Base-by-base conservation (phyloP, 2,329 filamentous ascomycete species). In the Cadophora gregata region DNA sequence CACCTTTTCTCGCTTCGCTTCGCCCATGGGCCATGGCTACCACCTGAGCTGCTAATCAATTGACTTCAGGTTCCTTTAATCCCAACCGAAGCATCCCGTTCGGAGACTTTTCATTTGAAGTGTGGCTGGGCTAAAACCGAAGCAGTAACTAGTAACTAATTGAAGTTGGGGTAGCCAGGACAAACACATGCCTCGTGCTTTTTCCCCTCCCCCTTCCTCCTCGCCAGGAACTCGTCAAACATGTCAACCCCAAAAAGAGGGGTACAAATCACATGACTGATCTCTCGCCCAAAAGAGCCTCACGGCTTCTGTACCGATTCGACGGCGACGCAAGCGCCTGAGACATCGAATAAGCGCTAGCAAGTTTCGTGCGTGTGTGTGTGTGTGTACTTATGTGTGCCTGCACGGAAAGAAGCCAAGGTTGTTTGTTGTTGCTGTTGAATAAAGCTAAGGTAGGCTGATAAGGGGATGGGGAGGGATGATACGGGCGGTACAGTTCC, bases 291-390 rank as follows among this genome's bases (percentile, higher is more conserved):
- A 56, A 36, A 56, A 58, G 53, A 58, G 53, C 53, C 53, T 45
- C 56, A 45, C 56, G 56, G 56, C 56, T 59, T 59, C 56, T 16
- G 21, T 45, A 59, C 36, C 36, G 56, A 59, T 59, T 42, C 38
- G 38, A 42, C 38, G 38, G 14, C 38, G 10, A 12, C 19, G 38
- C 38, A 42, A 16, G 19, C 38, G 38, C 38, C 31, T 58, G 53
- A 58, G 53, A 58, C 53, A 36, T 58, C n/a, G 31, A 36, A 19
- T 38, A 58, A 58, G 53, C 53, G 29, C 53, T 58, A 58, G 21
- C 31, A 42, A 36, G 38, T 42, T 42, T 7, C 24, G 29, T 53
- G 36, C 53, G 53, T 58, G 31, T 58, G 53, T n/a, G n/a, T n/a
- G n/a, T 14, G 14, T 36, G 14, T 14, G 14, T 33, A 36, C 33